Conservation (phyloP, 306 rosid species). For the Quercus gilva region DNA sequence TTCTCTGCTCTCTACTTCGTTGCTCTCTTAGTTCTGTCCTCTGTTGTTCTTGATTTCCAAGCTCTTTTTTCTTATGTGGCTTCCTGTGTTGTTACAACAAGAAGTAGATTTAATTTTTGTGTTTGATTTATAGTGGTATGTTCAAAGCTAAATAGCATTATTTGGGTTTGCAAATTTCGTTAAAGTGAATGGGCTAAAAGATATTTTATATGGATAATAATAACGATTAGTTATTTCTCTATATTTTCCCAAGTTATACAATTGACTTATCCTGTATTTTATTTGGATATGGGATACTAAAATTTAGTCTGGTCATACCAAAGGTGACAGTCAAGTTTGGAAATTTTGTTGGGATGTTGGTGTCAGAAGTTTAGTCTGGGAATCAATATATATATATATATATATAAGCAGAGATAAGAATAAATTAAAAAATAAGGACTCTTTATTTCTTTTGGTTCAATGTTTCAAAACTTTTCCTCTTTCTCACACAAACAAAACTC, state of each 20-base stretch:
- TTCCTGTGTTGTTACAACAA: background rate
- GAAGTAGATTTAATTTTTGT: background rate
- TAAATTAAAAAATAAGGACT: too few species aligned
- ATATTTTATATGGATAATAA: background rate
- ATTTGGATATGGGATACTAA: background rate
- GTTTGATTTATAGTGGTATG: background rate
- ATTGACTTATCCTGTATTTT: background rate
- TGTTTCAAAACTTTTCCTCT: too few species aligned
- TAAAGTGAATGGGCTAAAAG: background rate
- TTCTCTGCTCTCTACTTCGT: background rate
- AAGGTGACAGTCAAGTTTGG: background rate
- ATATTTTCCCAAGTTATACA: background rate
- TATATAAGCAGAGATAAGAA: too few species aligned
- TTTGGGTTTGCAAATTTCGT: background rate
- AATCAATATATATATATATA: too few species aligned
- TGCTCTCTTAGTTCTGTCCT: too few species aligned
- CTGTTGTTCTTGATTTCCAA: background rate
- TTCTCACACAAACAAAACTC: too few species aligned
- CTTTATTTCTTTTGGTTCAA: too few species aligned
- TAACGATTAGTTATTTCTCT: background rate
- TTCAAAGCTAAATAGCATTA: too few species aligned
- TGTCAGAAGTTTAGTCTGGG: too few species aligned
- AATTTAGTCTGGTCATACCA: background rate
- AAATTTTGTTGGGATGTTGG: background rate
- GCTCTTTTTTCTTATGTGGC: background rate